phyloP scores from a whole-genome alignment of 305 asterid genomes.

The Solanum hybrid region DNA sequence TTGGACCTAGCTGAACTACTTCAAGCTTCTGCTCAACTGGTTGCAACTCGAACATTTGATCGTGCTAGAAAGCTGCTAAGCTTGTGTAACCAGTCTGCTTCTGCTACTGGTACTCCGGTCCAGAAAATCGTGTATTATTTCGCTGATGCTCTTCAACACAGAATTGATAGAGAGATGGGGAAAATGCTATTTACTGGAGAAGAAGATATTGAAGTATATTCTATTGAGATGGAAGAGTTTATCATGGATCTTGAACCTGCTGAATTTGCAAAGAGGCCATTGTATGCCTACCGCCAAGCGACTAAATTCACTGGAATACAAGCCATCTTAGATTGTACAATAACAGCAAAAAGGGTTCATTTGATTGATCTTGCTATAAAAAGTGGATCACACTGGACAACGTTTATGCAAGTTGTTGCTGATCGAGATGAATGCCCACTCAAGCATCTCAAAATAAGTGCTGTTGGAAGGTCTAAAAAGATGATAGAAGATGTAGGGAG shows the following conservation, averaged over 20 bases:
- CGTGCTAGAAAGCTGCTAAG: constrained; percentile 20
- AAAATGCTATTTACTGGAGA: background rate
- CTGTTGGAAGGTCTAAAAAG: constrained; percentile 21
- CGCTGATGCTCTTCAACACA: constrained; percentile 19
- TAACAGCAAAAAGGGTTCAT: constrained; percentile 29
- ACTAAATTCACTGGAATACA: constrained; percentile 28
- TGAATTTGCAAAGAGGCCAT: constrained; percentile 7
- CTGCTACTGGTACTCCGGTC: constrained; percentile 13
- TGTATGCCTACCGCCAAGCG: constrained; percentile 21
- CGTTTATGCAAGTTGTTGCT: constrained; percentile 37
- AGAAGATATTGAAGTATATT: background rate
- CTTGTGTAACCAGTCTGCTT: background rate
- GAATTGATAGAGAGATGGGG: constrained; percentile 4
- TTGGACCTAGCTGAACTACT: constrained; percentile 17
- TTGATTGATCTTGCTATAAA: constrained; percentile 27
- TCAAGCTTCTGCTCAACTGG: constrained; percentile 20
- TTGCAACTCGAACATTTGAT: constrained; percentile 12
- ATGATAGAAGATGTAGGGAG: constrained; percentile 20
- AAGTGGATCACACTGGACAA: constrained; percentile 27
- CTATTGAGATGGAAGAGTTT: constrained; percentile 16
- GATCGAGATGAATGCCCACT: constrained; percentile 10
- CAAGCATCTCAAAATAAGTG: constrained; percentile 40
- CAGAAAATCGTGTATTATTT: constrained; percentile 19
- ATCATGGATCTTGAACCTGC: constrained; percentile 6
- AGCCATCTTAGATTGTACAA: constrained; percentile 24